Conservation (phyloP, 352 stramenopile genomes). For the Aphanomyces astaci region DNA sequence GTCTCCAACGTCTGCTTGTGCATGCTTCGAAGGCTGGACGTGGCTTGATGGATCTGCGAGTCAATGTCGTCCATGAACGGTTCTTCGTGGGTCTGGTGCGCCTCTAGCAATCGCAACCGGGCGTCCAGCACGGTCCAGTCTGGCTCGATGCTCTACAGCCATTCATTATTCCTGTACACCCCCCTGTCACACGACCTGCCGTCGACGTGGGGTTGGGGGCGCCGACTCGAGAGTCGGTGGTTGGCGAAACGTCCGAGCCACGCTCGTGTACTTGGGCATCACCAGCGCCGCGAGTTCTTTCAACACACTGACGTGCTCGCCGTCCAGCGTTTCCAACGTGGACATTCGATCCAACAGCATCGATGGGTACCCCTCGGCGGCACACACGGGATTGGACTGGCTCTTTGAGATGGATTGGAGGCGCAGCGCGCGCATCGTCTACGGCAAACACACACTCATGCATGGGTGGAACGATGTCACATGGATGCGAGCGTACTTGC, state of each 20-base stretch:
- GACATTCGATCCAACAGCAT: slow-evolving; percentile 43
- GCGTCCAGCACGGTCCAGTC: neutral
- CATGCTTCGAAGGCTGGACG: slow-evolving; percentile 4
- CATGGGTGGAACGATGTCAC: too few species aligned
- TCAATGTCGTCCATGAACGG: neutral
- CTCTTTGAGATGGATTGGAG: slow-evolving; percentile 48
- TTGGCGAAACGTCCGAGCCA: slow-evolving; percentile 18
- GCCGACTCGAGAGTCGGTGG: neutral
- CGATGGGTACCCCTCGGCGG: slow-evolving; percentile 50
- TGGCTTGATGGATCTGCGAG: slow-evolving; percentile 5
- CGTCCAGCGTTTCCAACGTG: slow-evolving; percentile 44
- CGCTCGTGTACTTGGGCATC: slow-evolving; percentile 61
- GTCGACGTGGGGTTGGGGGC: neutral
- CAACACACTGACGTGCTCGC: slow-evolving; percentile 58
- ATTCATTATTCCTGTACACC: too few species aligned
- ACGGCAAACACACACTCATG: too few species aligned
- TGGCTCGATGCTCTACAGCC: neutral
- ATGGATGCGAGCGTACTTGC: slow-evolving; percentile 31
- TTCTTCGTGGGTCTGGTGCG: slow-evolving; percentile 11
- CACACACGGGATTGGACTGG: slow-evolving; percentile 57
- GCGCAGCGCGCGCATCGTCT: slow-evolving; percentile 50
- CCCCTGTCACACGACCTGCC: too few species aligned
- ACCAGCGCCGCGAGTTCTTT: slow-evolving; percentile 44
- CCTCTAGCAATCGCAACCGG: slow-evolving; percentile 31
- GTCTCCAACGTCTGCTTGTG: neutral